These are phyloP conservation scores for Hibiscus mutabilis DNA, from an alignment of 345 rosid genomes.

Conservation along the genomic window DNA sequence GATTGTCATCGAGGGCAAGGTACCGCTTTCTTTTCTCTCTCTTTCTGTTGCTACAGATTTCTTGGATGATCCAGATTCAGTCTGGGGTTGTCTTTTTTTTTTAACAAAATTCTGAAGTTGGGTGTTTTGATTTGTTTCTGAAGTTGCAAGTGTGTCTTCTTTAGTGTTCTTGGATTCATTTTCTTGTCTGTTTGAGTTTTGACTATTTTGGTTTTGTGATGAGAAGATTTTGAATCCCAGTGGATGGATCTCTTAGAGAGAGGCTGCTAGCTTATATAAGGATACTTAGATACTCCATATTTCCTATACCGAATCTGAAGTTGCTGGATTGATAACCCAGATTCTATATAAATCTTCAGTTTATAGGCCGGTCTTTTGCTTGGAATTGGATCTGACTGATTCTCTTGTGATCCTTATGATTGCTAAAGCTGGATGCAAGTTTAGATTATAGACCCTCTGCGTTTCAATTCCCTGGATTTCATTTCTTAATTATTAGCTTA, in stretches of 20 bases:
- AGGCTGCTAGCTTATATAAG: no score
- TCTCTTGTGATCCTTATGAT: not conserved
- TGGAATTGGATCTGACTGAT: not conserved
- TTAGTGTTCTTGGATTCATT: conserved; percentile 7
- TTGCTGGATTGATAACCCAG: not conserved
- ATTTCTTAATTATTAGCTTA: not conserved
- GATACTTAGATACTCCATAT: no score
- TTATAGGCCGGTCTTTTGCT: not conserved
- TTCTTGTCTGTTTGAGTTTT: not conserved
- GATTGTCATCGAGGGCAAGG: conserved; percentile 91
- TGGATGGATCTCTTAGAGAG: not conserved
- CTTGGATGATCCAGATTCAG: not conserved
- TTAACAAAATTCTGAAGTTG: not conserved
- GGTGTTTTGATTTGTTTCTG: not conserved
- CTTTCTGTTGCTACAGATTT: not conserved
- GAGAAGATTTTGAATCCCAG: not conserved
- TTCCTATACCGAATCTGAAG: no score
- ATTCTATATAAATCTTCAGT: not conserved
- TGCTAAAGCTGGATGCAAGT: not conserved
- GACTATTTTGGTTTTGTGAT: not conserved
- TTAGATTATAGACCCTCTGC: not conserved
- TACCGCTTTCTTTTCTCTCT: conserved; percentile 1
- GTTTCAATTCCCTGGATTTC: not conserved
- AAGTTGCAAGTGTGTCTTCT: not conserved
- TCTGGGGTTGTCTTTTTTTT: not conserved